Base-by-base conservation (phyloP, 1,139 yeast genomes). In the Yamadazyma diospyri region DNA sequence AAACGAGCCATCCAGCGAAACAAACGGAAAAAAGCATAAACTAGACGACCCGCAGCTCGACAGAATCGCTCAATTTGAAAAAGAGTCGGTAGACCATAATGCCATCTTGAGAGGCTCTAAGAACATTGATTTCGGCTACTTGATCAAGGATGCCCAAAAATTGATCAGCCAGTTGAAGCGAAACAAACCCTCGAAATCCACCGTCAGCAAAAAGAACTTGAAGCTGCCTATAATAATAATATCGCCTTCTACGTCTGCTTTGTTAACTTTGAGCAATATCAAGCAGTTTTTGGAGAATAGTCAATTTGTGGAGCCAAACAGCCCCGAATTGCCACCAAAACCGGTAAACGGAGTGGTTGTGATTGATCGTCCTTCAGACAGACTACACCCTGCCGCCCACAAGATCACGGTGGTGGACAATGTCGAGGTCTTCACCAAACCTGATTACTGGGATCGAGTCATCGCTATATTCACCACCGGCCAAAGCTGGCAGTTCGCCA, bases 361-460 rank as follows among this genome's bases (percentile, higher is more conserved):
- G 33, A 53, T 87, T 25, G 59, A 67, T 30, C 82, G 85, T 42
- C 61, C 65, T 6, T 74, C 82, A 18, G 76, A 76, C 29, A 64
- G 70, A 43, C 61, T 83, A 28, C 73, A 78, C 21, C 55, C 69
- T 6, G 64, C 70, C 7, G 72, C 84, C 23, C 72, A 65, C 32
- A 74, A 77, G 33, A 82, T 85, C 46, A 72, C 84, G 48, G 85
- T 92, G 33, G 97, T 88, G 16, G 94, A 86, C 53, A 84, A 84
- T 39, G 88, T 88, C 5, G 95, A 88, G 36, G 75, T 81, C 58
- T 89, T 92, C 64, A 81, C 84, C 16, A 89, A 88, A 53, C 95
- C 95, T 3, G 98, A 92, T 52, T 88, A 94, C 59, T 92, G 99
- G 99, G 87, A 82, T 49, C 72, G 98, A 38, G 97, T 94, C 1